Percentiles rank a stretch among this genome's conserved stretches.
Evolutionary conservation across 305 asterid species (phyloP).

Genomic region (Striga hermonthica): DNA sequence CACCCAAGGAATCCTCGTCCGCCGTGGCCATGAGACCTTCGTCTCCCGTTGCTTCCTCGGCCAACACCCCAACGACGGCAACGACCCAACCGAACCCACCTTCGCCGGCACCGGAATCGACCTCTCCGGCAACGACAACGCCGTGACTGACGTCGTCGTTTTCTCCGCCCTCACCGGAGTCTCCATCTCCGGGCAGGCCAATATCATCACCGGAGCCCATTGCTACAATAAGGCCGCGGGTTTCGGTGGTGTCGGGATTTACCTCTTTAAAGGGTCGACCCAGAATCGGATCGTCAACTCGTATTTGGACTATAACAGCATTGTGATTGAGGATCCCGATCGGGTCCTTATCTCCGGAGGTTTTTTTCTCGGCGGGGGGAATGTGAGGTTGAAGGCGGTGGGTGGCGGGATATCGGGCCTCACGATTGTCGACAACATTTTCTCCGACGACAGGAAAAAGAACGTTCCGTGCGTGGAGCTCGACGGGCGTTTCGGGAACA

Average conservation of each 20-base stretch:
- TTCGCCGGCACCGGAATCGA: slow-evolving; percentile 52
- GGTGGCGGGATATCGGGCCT: slow-evolving; percentile 46
- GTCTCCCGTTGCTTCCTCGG: slow-evolving; percentile 49
- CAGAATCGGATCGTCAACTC: slow-evolving; percentile 47
- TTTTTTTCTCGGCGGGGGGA: slow-evolving; percentile 53
- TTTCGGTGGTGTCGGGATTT: slow-evolving; percentile 58
- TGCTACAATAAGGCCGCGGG: slow-evolving; percentile 60
- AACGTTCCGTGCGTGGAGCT: slow-evolving; percentile 40
- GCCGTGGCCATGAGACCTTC: slow-evolving; percentile 59
- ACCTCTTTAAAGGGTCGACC: slow-evolving; percentile 37
- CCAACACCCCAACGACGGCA: slow-evolving; percentile 58
- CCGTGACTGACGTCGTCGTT: slow-evolving; percentile 49
- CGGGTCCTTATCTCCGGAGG: slow-evolving; percentile 46
- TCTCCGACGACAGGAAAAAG: slow-evolving; percentile 40
- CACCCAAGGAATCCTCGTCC: slow-evolving; percentile 46
- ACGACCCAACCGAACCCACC: slow-evolving; percentile 40
- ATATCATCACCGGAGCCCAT: slow-evolving; percentile 51
- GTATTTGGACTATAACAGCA: slow-evolving; percentile 52
- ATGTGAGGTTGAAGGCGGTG: slow-evolving; percentile 49
- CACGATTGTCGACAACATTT: slow-evolving; percentile 45
- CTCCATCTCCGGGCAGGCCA: slow-evolving; percentile 47
- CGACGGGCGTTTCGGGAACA: slow-evolving; percentile 39
- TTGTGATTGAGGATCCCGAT: slow-evolving; percentile 56
- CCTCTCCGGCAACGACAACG: slow-evolving; percentile 58
- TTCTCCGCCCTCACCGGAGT: slow-evolving; percentile 58